Percentiles rank a stretch among this genome's conserved stretches.
phyloP scores from a whole-genome alignment of 108 stramenopile genomes.

The Pelagomonas calceolata region DNA sequence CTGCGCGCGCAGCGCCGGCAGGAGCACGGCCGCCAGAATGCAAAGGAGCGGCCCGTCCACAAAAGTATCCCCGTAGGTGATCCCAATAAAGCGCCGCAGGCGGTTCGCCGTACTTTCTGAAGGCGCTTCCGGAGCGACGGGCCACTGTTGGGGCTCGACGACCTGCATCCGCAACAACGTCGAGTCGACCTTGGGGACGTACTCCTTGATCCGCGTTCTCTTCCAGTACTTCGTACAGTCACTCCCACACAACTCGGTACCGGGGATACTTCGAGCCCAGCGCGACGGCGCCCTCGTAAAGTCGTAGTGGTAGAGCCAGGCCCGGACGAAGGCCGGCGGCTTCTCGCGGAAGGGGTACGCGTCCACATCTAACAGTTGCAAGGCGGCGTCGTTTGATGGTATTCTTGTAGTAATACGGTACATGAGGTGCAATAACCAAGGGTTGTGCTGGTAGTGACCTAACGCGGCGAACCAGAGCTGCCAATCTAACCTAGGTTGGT shows the following conservation, averaged over 20 bases:
- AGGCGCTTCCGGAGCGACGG: not conserved
- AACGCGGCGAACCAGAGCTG: constrained; percentile 70
- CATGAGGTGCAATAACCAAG: constrained; percentile 45
- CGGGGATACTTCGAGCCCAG: constrained; percentile 3
- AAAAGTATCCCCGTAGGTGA: too few species aligned
- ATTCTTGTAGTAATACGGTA: constrained; percentile 24
- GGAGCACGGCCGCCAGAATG: too few species aligned
- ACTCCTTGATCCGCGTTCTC: not conserved
- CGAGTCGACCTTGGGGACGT: not conserved
- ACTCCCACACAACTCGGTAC: not conserved
- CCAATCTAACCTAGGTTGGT: constrained; percentile 60
- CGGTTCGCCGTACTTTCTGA: not conserved
- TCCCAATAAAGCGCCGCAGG: not conserved
- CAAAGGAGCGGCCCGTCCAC: too few species aligned
- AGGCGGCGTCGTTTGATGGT: constrained; percentile 23
- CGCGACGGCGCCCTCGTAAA: constrained; percentile 7
- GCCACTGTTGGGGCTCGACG: not conserved
- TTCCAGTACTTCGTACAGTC: not conserved
- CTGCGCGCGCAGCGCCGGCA: too few species aligned
- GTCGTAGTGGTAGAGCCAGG: constrained; percentile 11
- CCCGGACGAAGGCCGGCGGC: constrained; percentile 2
- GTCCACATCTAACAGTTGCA: constrained; percentile 28
- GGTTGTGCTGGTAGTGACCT: constrained; percentile 36
- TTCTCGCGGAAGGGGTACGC: not conserved
- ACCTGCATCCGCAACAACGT: not conserved